These are phyloP conservation scores for Morella rubra DNA, from an alignment of 306 rosid genomes.

Conservation along the genomic window DNA sequence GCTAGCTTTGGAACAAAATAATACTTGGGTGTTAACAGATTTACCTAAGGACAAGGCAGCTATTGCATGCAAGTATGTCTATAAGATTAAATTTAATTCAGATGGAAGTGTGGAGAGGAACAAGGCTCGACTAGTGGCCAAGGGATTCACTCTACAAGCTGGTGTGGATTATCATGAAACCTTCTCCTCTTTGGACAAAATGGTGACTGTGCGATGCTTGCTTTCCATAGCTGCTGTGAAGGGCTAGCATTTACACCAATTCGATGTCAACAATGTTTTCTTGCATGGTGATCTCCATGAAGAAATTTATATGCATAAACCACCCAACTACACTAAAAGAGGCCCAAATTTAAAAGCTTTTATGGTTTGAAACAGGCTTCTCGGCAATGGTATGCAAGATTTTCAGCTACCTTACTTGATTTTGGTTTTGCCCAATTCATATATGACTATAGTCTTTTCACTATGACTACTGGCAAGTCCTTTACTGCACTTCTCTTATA, in stretches of 20 bases:
- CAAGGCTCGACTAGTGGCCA: background rate
- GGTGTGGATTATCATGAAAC: background rate
- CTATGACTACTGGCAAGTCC: too few species aligned
- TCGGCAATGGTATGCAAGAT: background rate
- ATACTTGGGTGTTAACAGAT: background rate
- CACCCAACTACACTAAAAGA: background rate
- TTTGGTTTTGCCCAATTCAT: background rate
- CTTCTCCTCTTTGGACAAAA: background rate
- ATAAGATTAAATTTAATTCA: background rate
- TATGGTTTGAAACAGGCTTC: background rate
- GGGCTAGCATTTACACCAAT: background rate
- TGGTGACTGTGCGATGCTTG: background rate
- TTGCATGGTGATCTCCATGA: background rate
- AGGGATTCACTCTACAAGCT: background rate
- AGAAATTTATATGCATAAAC: too few species aligned
- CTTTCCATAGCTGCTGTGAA: background rate
- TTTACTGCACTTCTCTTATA: too few species aligned
- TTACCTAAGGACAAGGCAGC: background rate
- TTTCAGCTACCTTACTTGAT: background rate
- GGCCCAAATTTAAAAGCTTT: background rate
- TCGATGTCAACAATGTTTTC: too few species aligned
- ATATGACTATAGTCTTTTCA: too few species aligned
- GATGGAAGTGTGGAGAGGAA: background rate
- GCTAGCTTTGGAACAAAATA: background rate
- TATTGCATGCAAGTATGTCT: background rate